Conservation (phyloP, 129 eudicot species). For the Escallonia herrerae region DNA sequence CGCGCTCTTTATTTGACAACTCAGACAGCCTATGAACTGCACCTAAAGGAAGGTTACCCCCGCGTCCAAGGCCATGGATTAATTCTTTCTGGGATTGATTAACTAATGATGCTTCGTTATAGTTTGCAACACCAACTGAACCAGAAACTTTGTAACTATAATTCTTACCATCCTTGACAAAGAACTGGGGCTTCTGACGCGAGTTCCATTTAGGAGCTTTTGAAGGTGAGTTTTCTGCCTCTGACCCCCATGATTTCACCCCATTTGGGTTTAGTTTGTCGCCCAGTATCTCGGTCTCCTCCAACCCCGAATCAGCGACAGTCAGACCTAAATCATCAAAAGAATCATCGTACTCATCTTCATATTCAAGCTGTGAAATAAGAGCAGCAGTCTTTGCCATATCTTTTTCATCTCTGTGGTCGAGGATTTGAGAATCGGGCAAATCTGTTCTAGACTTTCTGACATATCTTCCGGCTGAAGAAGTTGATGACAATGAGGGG, state of each 20-base stretch:
- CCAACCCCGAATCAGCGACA: constrained; percentile 66
- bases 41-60: constrained; percentile 81
- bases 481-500: constrained; percentile 44
- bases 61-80: constrained; percentile 85
- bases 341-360: constrained; percentile 96
- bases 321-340: constrained; percentile 80
- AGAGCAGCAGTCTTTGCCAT: constrained; percentile 51
- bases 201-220: constrained; percentile 69
- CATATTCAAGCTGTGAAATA: constrained; percentile 62
- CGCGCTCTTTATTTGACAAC: constrained; percentile 22
- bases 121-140: constrained; percentile 74
- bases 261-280: constrained; percentile 15
- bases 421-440: constrained; percentile 36
- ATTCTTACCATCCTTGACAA: constrained; percentile 90
- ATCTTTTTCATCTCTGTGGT: constrained; percentile 35
- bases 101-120: constrained; percentile 64
- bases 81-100: constrained; percentile 57
- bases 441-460: constrained; percentile 40
- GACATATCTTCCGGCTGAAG: constrained; percentile 64
- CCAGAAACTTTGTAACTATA: constrained; percentile 92
- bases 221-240: constrained; percentile 23
- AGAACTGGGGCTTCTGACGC: constrained; percentile 73
- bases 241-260: constrained; percentile 27
- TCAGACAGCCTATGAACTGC: constrained; percentile 46
- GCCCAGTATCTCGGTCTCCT: constrained; percentile 36